phyloP scores from a whole-genome alignment of 805 yeast species.

The Priceomyces castillae region DNA sequence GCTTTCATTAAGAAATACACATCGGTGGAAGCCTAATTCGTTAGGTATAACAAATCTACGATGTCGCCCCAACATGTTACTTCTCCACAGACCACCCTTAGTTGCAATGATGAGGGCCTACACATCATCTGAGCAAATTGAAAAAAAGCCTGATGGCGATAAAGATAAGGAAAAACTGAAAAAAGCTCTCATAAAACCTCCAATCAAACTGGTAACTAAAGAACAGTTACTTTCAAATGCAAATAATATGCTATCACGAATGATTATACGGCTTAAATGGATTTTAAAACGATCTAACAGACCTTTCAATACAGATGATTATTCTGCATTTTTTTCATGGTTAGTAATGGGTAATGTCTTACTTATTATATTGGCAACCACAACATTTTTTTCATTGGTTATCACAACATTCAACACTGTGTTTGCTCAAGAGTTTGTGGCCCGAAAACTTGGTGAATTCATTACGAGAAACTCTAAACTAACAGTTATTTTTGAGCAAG shows the following conservation, averaged over 20 bases:
- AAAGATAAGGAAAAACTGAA: not conserved
- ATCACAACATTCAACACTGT: constrained; percentile 78
- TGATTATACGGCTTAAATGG: constrained; percentile 59
- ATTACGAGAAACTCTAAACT: constrained; percentile 81
- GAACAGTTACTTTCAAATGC: constrained; percentile 26
- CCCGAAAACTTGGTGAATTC: constrained; percentile 74
- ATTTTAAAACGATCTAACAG: constrained; percentile 67
- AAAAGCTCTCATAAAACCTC: not conserved
- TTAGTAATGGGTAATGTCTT: constrained; percentile 81
- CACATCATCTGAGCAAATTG: not conserved
- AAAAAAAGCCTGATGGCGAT: not conserved
- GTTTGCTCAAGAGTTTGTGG: constrained; percentile 85
- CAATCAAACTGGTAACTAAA: constrained; percentile 13
- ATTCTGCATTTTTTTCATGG: constrained; percentile 90
- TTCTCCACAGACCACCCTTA: not conserved
- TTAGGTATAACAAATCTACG: not conserved
- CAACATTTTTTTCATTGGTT: constrained; percentile 83
- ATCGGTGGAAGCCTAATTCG: not conserved
- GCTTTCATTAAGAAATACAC: not conserved
- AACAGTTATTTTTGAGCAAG: constrained; percentile 85
- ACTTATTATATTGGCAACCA: constrained; percentile 80
- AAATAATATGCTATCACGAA: constrained; percentile 27
- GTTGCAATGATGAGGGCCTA: not conserved
- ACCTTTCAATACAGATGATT: constrained; percentile 90
- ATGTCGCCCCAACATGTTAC: not conserved